A percentile compares a stretch with the other conserved stretches of the same genome.
These are phyloP conservation scores for Colletotrichum tropicicola DNA, from an alignment of 2,329 filamentous ascomycete species.

Conservation along the genomic window DNA sequence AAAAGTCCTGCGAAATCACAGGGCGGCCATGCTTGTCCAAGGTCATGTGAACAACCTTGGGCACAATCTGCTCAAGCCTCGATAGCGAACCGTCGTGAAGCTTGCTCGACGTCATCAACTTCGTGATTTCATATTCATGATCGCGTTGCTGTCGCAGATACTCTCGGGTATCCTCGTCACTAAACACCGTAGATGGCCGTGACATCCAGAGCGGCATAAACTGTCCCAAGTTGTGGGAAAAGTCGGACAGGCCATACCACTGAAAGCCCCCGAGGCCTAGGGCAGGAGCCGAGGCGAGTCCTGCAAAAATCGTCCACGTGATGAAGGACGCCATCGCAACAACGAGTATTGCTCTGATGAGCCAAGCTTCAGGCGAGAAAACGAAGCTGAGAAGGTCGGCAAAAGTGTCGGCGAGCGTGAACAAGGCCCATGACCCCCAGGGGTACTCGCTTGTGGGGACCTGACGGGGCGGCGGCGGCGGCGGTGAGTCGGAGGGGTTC, in stretches of 20 bases:
- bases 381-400: slow-evolving; percentile 8
- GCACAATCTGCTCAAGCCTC: slow-evolving; percentile 60
- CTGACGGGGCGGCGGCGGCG: background rate
- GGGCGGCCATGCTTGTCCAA: slow-evolving; percentile 59
- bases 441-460: background rate
- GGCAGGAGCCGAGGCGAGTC: slow-evolving; percentile 9
- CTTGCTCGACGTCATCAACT: slow-evolving; percentile 39
- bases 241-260: slow-evolving; percentile 37
- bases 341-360: slow-evolving; percentile 4
- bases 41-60: slow-evolving; percentile 64
- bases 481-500: background rate
- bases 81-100: slow-evolving; percentile 49
- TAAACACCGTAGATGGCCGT: slow-evolving; percentile 17
- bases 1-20: slow-evolving; percentile 69
- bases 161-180: slow-evolving; percentile 18
- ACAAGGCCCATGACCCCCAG: slow-evolving; percentile 8
- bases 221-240: slow-evolving; percentile 37
- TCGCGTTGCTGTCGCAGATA: slow-evolving; percentile 28
- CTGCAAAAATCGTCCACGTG: background rate
- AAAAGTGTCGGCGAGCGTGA: slow-evolving; percentile 15
- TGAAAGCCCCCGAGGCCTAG: slow-evolving; percentile 4
- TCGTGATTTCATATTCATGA: slow-evolving; percentile 40
- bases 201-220: slow-evolving; percentile 36
- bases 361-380: slow-evolving; percentile 5
- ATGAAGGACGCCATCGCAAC: background rate